Base-by-base conservation (phyloP, 129 eudicot species). In the Silybum marianum region DNA sequence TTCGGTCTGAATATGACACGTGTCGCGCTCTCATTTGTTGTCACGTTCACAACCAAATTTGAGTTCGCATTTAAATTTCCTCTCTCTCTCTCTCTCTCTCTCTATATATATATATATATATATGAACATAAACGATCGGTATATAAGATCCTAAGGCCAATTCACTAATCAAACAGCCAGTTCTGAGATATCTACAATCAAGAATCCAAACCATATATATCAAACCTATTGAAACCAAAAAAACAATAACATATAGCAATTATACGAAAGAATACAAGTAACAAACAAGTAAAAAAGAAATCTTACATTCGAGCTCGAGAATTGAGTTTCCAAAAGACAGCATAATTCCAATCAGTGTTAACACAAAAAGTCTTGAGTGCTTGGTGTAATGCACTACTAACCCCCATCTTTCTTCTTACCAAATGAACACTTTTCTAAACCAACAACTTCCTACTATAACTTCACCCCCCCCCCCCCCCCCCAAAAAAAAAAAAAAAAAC, bases 221-320 rank as follows among this genome's bases (percentile, higher is more conserved):
- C 4, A 11, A 65, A 65, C 2, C 13, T 23, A 65, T 9, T 18
- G 16, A 32, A 36, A 36, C 63, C 14, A 19, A 65, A 2, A 62
- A 65, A 8, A 65, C 30, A 0, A 72, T 22, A 81, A 70, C 79
- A 30, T 70, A 16, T 69, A n/a, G 11, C 13, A 12, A 42, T 58
- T 78, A n/a, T 19, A 82, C 36, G 24, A 74, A 73, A 72, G 62
- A 71, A 63, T 9, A 34, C 9, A 72, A 80, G 8, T 38, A 78
- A 68, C 18, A 62, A 76, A 71, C 51, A 38, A 0, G 24, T 23
- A 19, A 22, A 79, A 79, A 1, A 4, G 7, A 2, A 81, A 60
- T 80, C 96, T 91, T 85, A 94, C 97, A 93, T 90, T 89, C 85
- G 94, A 73, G 92, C 79, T 78, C 72, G 91, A 85, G 93, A 92